phyloP scores from a whole-genome alignment of 306 rosid species.

The Prunus davidiana region DNA sequence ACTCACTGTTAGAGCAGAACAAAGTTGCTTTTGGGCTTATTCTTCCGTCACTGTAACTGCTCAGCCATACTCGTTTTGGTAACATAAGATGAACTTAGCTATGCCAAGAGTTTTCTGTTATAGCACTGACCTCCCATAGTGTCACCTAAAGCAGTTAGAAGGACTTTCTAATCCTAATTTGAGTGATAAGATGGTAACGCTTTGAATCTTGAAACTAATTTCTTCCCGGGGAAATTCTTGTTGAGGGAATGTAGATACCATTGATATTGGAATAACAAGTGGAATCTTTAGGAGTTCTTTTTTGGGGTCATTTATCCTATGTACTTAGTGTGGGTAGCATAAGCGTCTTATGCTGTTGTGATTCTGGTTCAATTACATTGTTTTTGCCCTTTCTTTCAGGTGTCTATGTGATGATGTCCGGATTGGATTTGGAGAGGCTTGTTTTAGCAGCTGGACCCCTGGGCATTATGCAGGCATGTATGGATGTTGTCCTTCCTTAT shows the following conservation, averaged over 20 bases:
- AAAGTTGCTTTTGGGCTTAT: neutral
- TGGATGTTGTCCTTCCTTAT: conserved; percentile 84
- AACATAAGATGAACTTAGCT: neutral
- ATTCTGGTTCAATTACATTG: conserved; percentile 1
- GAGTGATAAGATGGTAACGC: neutral
- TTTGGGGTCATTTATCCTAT: neutral
- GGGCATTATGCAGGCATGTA: conserved; percentile 94
- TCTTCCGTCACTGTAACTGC: neutral
- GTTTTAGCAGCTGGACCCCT: conserved; percentile 88
- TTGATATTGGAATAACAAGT: neutral
- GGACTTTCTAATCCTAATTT: neutral
- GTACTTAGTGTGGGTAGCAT: neutral
- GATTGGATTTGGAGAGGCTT: conserved; percentile 93
- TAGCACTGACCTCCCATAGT: neutral
- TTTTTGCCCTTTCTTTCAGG: conserved; percentile 49
- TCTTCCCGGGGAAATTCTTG: neutral
- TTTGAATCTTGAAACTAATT: neutral
- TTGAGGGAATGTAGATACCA: neutral
- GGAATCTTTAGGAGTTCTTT: neutral
- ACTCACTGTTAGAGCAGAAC: neutral
- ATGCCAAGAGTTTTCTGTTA: neutral
- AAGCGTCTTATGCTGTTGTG: neutral
- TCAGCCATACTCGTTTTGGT: neutral
- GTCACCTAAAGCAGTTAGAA: neutral
- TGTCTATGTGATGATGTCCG: conserved; percentile 97